Evolutionary conservation across 2,329 filamentous ascomycete species (phyloP).

Genomic region (Nemania diffusa): DNA sequence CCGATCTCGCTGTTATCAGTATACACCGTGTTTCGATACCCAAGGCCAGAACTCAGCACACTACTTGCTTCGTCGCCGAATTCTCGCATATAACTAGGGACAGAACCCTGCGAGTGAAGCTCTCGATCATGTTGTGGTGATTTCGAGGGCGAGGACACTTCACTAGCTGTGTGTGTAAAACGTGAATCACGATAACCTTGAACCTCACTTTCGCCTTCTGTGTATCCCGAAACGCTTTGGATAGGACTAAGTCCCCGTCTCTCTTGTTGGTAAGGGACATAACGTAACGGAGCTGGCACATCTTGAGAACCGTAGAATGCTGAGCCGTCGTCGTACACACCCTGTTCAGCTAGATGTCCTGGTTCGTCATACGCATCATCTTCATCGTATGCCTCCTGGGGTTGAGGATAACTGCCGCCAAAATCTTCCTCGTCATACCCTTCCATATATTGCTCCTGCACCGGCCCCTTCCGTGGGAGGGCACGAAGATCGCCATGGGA

Average conservation of each 20-base stretch:
- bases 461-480: constrained; percentile 60
- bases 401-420: constrained; percentile 53
- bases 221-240: constrained; percentile 90
- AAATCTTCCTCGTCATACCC: constrained; percentile 62
- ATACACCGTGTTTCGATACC: constrained; percentile 64
- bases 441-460: constrained; percentile 54
- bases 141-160: constrained; percentile 71
- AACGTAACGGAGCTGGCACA: constrained; percentile 71
- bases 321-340: constrained; percentile 56
- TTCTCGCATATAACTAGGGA: constrained; percentile 62
- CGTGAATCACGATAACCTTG: constrained; percentile 67
- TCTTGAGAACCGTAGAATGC: constrained; percentile 69
- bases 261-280: constrained; percentile 75
- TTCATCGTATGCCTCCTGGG: constrained; percentile 53
- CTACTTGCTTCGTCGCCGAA: constrained; percentile 70
- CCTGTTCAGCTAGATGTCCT: constrained; percentile 49
- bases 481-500: constrained; percentile 68
- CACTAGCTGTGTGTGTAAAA: constrained; percentile 60
- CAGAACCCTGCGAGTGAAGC: constrained; percentile 65
- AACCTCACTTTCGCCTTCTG: constrained; percentile 71
- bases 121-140: constrained; percentile 59
- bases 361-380: constrained; percentile 58
- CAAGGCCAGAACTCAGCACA: constrained; percentile 63
- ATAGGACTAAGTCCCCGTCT: constrained; percentile 85
- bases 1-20: constrained; percentile 67